Percentiles rank a stretch among this genome's conserved stretches.
phyloP scores from a whole-genome alignment of 2,329 filamentous ascomycete genomes.

The Phaeosphaeriaceae sp. region DNA sequence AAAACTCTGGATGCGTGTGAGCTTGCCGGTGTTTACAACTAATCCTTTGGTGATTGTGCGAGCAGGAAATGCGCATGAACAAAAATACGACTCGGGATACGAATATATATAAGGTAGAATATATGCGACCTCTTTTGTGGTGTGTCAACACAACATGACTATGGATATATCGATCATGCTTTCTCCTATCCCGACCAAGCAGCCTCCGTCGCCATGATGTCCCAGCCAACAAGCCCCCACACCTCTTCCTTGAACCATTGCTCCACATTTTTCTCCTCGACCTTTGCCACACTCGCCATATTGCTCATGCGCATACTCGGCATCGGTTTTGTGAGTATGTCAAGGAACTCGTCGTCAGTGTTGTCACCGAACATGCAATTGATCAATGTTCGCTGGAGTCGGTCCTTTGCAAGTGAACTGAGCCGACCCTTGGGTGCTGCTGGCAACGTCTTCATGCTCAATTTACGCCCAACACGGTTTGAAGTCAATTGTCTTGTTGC shows the following conservation, averaged over 20 bases:
- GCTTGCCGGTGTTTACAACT: too few relatives aligned
- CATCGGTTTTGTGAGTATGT: constrained; percentile 51
- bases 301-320: constrained; percentile 23
- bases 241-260: constrained; percentile 65
- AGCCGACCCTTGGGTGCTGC: constrained; percentile 41
- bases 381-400: constrained; percentile 55
- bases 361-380: constrained; percentile 52
- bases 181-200: too few relatives aligned
- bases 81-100: too few relatives aligned
- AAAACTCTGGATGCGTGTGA: too few relatives aligned
- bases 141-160: too few relatives aligned
- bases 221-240: constrained; percentile 66
- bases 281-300: constrained; percentile 40
- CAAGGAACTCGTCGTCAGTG: constrained; percentile 48
- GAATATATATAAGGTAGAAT: too few relatives aligned
- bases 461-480: constrained; percentile 24
- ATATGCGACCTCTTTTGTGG: too few relatives aligned
- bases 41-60: too few relatives aligned
- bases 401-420: constrained; percentile 47
- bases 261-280: constrained; percentile 50
- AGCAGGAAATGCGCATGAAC: too few relatives aligned
- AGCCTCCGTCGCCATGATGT: constrained; percentile 49
- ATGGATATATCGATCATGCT: too few relatives aligned
- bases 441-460: constrained; percentile 32
- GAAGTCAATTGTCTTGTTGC: constrained; percentile 4